These are phyloP conservation scores for Pistacia integerrima DNA, from an alignment of 345 rosid species.

Conservation along the genomic window DNA sequence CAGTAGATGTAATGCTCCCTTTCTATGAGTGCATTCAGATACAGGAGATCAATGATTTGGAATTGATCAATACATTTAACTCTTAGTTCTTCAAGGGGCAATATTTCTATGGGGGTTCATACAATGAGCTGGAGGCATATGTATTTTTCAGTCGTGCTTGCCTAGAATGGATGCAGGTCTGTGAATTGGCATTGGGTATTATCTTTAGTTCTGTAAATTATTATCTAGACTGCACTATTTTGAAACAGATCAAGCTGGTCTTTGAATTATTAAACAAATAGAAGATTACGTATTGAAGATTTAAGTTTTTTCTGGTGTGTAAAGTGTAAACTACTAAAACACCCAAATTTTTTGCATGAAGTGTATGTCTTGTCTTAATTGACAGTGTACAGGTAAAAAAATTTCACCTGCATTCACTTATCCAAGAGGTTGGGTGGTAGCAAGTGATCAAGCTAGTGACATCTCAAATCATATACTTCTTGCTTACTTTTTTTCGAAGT, in stretches of 20 bases:
- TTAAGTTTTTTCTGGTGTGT: background rate
- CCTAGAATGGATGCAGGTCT: constrained; percentile 70
- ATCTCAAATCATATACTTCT: constrained; percentile 6
- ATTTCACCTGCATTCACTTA: background rate
- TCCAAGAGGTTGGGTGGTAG: background rate
- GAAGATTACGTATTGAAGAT: background rate
- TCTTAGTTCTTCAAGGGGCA: constrained; percentile 56
- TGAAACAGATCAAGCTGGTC: background rate
- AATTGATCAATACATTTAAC: constrained; percentile 29
- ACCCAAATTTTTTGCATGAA: background rate
- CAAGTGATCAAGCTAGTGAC: constrained; percentile 10
- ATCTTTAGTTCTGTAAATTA: background rate
- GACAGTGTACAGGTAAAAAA: constrained; percentile 9
- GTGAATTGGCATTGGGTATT: background rate
- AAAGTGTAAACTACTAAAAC: background rate
- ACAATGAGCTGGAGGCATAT: constrained; percentile 59
- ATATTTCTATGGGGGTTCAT: constrained; percentile 55
- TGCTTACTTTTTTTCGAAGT: constrained; percentile 6
- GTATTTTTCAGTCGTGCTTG: constrained; percentile 60
- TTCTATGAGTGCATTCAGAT: constrained; percentile 53
- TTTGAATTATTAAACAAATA: background rate
- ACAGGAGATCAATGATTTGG: constrained; percentile 40
- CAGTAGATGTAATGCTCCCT: constrained; percentile 55
- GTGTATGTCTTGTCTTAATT: background rate
- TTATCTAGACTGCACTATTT: background rate